Conservation (phyloP, 2,329 filamentous ascomycete genomes). For the Botrytis medusae region DNA sequence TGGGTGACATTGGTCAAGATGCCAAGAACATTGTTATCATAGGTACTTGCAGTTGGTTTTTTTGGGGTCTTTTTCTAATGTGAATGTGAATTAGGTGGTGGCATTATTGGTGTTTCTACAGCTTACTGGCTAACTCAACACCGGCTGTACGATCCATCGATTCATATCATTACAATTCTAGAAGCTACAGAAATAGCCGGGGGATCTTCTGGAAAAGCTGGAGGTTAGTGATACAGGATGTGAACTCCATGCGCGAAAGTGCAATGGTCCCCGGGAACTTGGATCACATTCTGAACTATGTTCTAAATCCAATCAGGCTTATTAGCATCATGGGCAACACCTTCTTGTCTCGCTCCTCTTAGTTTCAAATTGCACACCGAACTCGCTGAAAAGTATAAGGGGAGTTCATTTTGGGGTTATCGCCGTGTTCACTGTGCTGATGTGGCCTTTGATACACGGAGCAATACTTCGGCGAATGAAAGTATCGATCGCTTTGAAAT, state of each 20-base stretch:
- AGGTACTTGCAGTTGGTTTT: slow-evolving; percentile 1
- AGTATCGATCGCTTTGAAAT: background rate
- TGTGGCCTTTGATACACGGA: background rate
- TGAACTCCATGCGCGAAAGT: background rate
- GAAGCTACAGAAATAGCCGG: slow-evolving; percentile 81
- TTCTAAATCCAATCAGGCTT: slow-evolving; percentile 44
- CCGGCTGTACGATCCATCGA: slow-evolving; percentile 69
- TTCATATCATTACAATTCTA: slow-evolving; percentile 77
- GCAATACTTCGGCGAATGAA: background rate
- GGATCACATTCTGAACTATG: background rate
- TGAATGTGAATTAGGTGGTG: slow-evolving; percentile 54
- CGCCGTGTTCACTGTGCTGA: slow-evolving; percentile 67
- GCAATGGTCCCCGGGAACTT: background rate
- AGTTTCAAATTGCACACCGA: slow-evolving; percentile 80
- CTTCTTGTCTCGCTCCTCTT: slow-evolving; percentile 74
- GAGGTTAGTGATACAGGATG: slow-evolving; percentile 50
- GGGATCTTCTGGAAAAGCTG: slow-evolving; percentile 88
- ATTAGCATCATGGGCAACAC: slow-evolving; percentile 86
- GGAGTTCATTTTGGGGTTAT: slow-evolving; percentile 80
- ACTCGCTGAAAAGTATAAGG: slow-evolving; percentile 75
- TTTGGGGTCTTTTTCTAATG: background rate
- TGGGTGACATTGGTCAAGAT: background rate
- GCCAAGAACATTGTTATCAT: slow-evolving; percentile 1
- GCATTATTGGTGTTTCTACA: slow-evolving; percentile 85
- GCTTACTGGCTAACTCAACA: slow-evolving; percentile 89